Evolutionary conservation across 2,329 filamentous ascomycete genomes (phyloP).

Genomic region (Colletotrichum sp.): DNA sequence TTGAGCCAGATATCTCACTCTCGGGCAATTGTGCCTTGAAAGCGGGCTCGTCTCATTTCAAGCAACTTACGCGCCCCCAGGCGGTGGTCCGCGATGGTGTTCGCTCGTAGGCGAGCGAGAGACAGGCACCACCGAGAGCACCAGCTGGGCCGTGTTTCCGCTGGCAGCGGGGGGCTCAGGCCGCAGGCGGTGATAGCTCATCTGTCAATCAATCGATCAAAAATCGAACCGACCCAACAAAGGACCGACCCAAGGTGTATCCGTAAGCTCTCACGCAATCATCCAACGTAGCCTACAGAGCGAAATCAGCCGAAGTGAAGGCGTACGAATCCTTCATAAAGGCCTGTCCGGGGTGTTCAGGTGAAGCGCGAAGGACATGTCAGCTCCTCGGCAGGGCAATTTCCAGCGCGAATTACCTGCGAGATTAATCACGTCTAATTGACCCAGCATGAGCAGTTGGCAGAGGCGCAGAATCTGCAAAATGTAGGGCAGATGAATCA

Average conservation of each 20-base stretch:
- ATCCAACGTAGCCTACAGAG: background rate
- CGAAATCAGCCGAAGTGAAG: background rate
- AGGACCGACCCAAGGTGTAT: background rate
- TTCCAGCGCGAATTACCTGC: conserved; percentile 18
- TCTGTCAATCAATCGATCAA: background rate
- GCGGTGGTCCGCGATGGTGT: background rate
- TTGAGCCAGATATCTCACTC: conserved; percentile 4
- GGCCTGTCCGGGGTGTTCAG: conserved; percentile 1
- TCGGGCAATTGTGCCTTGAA: background rate
- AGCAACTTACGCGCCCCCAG: background rate
- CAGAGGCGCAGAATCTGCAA: background rate
- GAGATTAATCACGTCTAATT: background rate
- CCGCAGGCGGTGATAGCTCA: background rate
- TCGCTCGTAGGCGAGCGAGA: background rate
- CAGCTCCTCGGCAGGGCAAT: background rate
- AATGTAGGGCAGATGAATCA: background rate
- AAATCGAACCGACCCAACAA: background rate
- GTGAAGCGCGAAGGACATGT: background rate
- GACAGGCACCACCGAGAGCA: background rate
- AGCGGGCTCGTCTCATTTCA: background rate
- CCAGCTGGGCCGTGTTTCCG: background rate
- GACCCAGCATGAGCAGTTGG: background rate
- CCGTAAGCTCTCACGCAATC: background rate
- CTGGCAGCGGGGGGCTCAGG: background rate
- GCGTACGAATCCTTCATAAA: conserved; percentile 4